Conservation (phyloP, 768 basidiomycete genomes). For the Tricholoma furcatifolium region DNA sequence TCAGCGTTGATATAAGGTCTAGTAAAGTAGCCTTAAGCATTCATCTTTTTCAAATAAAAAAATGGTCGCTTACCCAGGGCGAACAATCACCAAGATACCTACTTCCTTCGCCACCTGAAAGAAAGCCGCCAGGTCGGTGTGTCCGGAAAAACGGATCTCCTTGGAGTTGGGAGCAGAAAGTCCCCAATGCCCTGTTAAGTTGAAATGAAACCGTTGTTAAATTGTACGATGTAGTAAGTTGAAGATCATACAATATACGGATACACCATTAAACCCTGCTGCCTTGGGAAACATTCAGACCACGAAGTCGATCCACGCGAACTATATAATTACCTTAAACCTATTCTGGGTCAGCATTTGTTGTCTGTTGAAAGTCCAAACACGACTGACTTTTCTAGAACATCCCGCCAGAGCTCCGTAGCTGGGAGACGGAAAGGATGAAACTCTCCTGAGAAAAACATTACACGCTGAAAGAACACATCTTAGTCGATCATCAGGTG, state of each 20-base stretch:
- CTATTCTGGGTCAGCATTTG: background rate
- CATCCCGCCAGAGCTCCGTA: slow-evolving; percentile 64
- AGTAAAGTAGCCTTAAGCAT: background rate
- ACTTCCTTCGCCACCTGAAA: slow-evolving; percentile 59
- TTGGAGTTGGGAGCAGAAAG: slow-evolving; percentile 59
- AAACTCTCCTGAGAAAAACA: slow-evolving; percentile 66
- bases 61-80: slow-evolving; percentile 52
- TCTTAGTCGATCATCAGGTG: background rate
- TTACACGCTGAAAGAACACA: slow-evolving; percentile 33
- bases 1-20: slow-evolving; percentile 62
- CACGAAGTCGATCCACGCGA: background rate
- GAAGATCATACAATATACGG: slow-evolving; percentile 53
- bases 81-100: slow-evolving; percentile 63
- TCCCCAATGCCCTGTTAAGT: slow-evolving; percentile 57
- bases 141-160: slow-evolving; percentile 56
- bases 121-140: slow-evolving; percentile 56
- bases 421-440: slow-evolving; percentile 69
- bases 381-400: slow-evolving; percentile 49
- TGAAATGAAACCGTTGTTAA: slow-evolving; percentile 12
- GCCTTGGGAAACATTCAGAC: slow-evolving; percentile 37
- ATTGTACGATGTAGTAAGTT: too few relatives aligned
- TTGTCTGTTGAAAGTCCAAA: background rate
- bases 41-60: background rate
- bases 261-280: slow-evolving; percentile 63
- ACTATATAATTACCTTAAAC: slow-evolving; percentile 17